Base-by-base conservation (phyloP, 805 yeast genomes). In the Grigorovia yakushimaensis region DNA sequence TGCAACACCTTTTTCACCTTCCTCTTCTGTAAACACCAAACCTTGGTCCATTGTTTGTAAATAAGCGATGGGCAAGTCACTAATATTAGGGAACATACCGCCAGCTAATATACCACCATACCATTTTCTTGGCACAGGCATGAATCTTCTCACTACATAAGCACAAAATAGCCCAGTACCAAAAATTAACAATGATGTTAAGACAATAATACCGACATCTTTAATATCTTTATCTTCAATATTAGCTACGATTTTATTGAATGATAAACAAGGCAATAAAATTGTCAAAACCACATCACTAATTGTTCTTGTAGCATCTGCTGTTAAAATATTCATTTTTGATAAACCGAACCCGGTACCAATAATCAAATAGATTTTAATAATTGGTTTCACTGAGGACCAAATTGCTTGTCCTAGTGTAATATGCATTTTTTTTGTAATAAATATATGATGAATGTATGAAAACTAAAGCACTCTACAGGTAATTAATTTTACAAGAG, bases 21-120 rank as follows among this genome's bases (percentile, higher is more conserved):
- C 79, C 4, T 64, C 74, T 15, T 69, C 56, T 0, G 81, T 69
- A 55, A 88, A 81, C 6, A 74, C 68, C 1, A 77, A 69, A 1
- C 87, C 78, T 15, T 77, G 73, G 41, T 85, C 75, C 63, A 83
- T 69, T 1, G 85, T 82, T 55, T 82, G 87, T 43, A 84, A 56
- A 57, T 82, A 83, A 0, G 91, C 89, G 53, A 84, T 82, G 0
- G 93, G 93, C 43, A 84, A 69, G 59, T 84, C 93, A 30, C 84
- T 76, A 42, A 83, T 83, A 60, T 84, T 84, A 33, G 87, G 87
- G 64, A 84, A 76, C 53, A 82, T 67, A 3, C 88, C 87, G 1
- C 83, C 88, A 6, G 81, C 74, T 13, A 83, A 51, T 10, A 81
- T 74, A 0, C 89, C 88, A 35, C 88, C 88, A 22, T 73, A 65